phyloP scores from a whole-genome alignment of 805 yeast genomes.

The Wickerhamomyces alni region DNA sequence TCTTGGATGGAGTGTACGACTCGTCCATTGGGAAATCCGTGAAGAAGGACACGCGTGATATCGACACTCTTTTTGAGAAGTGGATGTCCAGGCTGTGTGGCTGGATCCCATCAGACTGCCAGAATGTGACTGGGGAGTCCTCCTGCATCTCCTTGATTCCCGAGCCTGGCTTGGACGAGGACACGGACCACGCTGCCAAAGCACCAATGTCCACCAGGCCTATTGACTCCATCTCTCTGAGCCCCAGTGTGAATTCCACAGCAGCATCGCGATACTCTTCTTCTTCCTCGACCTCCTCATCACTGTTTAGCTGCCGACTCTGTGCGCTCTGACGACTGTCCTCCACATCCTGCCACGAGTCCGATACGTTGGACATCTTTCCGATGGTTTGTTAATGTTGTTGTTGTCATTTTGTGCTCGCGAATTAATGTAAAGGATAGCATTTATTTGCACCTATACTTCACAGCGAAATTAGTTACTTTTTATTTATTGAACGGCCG shows the following conservation, averaged over 20 bases:
- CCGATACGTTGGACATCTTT: too few relatives aligned
- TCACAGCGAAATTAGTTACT: too few relatives aligned
- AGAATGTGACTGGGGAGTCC: slow-evolving; percentile 63
- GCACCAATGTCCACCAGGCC: slow-evolving; percentile 74
- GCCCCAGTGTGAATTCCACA: slow-evolving; percentile 24
- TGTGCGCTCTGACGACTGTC: too few relatives aligned
- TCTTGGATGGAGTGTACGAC: slow-evolving; percentile 81
- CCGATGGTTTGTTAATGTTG: too few relatives aligned
- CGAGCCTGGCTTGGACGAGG: slow-evolving; percentile 67
- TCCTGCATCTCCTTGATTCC: slow-evolving; percentile 71
- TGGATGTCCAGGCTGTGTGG: slow-evolving; percentile 81
- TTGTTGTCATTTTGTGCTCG: too few relatives aligned
- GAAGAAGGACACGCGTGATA: slow-evolving; percentile 65
- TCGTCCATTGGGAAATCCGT: slow-evolving; percentile 73
- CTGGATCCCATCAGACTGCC: slow-evolving; percentile 94
- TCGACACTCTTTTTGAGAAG: slow-evolving; percentile 69
- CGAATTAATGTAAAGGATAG: slow-evolving; percentile 20
- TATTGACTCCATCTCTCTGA: slow-evolving; percentile 46
- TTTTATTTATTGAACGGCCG: too few relatives aligned
- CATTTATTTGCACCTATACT: too few relatives aligned
- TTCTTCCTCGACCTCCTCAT: slow-evolving; percentile 5
- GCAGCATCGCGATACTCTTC: slow-evolving; percentile 9
- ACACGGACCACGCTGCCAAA: slow-evolving; percentile 78
- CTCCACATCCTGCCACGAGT: slow-evolving; percentile 25
- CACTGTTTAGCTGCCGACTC: slow-evolving; percentile 1